Evolutionary conservation across 805 yeast species (phyloP), one percentile per base, ranked within the genome.

Genomic region (Cyberlindnera americana): DNA sequence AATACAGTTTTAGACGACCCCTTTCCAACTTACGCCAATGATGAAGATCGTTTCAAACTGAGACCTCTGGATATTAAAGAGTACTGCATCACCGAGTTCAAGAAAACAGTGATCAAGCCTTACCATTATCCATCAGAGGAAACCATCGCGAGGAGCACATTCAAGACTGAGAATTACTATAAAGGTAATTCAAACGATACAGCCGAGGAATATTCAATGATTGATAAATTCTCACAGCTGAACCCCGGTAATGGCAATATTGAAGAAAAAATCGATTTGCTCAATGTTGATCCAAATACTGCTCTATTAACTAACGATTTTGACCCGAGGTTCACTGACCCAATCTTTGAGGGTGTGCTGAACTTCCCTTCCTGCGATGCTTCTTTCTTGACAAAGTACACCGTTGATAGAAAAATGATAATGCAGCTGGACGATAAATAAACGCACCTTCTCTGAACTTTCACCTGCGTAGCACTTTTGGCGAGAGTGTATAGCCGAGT

Each of bases 261-360:
- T 5, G 16, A 22, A 3, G 29, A 19, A 1, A 22, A n/a, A 2
- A 28, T 42, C 3, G 41, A 53, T 19, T 11, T 44, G 6, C 19
- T 43, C 3, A 47, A 54, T 22, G 33, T 41, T 12, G 22, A 41
- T 23, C 25, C 33, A 11, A 19, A 33, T 7, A 54, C 54, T 0
- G 24, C 43, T 1, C 19, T 56, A 13, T 30, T 54, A 18, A 37
- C 40, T 3, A 24, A 24, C 3, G 60, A 56, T 32, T 54, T 33
- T 37, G 59, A 56, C 35, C 59, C 60, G 19, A 39, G 58, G 19
- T 48, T 26, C 32, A 40, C 29, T 3, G 60, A 54, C 29, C 53
- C 57, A 9, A 30, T 50, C 6, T 56, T 47, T 38, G 39, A 40
- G 6, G 37, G 32, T 11, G 12, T 18, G 1, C 26, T 49, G 16